Conservation (phyloP, 306 rosid species). For the Begonia loranthoides region DNA sequence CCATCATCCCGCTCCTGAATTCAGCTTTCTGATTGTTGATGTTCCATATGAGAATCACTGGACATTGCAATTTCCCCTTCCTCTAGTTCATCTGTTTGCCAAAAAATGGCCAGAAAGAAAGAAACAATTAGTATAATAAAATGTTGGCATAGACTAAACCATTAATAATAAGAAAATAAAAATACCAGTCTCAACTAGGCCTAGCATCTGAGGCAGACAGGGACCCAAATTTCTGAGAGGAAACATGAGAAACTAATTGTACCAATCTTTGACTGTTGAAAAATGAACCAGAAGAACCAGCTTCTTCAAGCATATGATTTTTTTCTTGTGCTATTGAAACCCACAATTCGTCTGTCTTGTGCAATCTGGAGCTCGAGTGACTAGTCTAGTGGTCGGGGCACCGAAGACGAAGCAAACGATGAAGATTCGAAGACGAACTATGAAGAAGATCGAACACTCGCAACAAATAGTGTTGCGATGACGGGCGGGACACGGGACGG, state of each 20-base stretch:
- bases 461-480: too few species aligned
- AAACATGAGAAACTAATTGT: constrained; percentile 44
- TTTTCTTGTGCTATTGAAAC: constrained; percentile 30
- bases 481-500: too few species aligned
- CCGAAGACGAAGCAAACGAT: too few species aligned
- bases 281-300: constrained; percentile 70
- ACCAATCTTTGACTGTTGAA: constrained; percentile 50
- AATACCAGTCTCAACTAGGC: constrained; percentile 66
- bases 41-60: constrained; percentile 85
- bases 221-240: constrained; percentile 89
- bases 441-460: too few species aligned
- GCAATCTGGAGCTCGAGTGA: too few species aligned
- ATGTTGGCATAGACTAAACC: constrained; percentile 15
- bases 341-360: too few species aligned
- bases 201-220: constrained; percentile 74
- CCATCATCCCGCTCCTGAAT: constrained; percentile 88
- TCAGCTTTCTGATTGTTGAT: constrained; percentile 88
- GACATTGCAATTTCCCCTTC: constrained; percentile 95
- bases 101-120: constrained; percentile 18
- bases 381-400: too few species aligned
- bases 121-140: constrained; percentile 9
- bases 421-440: too few species aligned
- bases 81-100: constrained; percentile 76
- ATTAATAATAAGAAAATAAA: constrained; percentile 17
- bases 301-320: constrained; percentile 49